phyloP scores from a whole-genome alignment of 2,329 filamentous ascomycete genomes.

The Atkinsonella hypoxylon region DNA sequence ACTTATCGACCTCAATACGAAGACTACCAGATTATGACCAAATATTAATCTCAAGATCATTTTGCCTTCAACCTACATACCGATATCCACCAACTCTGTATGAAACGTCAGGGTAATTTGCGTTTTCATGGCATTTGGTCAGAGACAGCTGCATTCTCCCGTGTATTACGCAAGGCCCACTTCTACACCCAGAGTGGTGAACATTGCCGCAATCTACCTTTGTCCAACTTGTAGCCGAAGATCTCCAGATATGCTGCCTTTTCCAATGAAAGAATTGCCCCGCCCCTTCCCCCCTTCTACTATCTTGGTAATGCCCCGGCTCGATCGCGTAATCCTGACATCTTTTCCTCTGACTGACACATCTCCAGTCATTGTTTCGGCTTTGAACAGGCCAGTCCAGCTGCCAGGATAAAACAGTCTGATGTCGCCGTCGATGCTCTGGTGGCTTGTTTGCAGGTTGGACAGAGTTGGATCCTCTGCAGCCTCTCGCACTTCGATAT shows the following conservation, averaged over 20 bases:
- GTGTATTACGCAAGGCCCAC: no score
- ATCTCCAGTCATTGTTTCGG: slow-evolving; percentile 27
- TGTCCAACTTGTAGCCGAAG: slow-evolving; percentile 17
- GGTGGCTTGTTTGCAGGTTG: slow-evolving; percentile 29
- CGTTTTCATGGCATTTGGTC: no score
- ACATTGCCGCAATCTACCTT: not conserved
- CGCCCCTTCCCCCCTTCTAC: slow-evolving; percentile 30
- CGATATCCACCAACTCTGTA: no score
- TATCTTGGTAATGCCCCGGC: slow-evolving; percentile 20
- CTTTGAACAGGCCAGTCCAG: slow-evolving; percentile 36
- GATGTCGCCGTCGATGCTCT: slow-evolving; percentile 31
- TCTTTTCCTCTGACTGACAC: slow-evolving; percentile 30
- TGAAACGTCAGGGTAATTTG: no score
- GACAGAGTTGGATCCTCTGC: slow-evolving; percentile 17
- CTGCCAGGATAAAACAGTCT: slow-evolving; percentile 31
- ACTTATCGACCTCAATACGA: no score
- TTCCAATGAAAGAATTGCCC: slow-evolving; percentile 20
- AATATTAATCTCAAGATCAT: no score
- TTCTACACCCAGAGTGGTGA: no score
- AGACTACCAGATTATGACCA: no score
- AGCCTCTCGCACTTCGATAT: slow-evolving; percentile 4
- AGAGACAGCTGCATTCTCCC: no score
- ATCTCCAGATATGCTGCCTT: slow-evolving; percentile 20
- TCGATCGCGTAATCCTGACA: slow-evolving; percentile 24
- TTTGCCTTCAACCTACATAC: no score